Percentiles rank a stretch among this genome's conserved stretches.
Conservation (phyloP, 306 rosid genomes). For the Glycine tomentella region DNA sequence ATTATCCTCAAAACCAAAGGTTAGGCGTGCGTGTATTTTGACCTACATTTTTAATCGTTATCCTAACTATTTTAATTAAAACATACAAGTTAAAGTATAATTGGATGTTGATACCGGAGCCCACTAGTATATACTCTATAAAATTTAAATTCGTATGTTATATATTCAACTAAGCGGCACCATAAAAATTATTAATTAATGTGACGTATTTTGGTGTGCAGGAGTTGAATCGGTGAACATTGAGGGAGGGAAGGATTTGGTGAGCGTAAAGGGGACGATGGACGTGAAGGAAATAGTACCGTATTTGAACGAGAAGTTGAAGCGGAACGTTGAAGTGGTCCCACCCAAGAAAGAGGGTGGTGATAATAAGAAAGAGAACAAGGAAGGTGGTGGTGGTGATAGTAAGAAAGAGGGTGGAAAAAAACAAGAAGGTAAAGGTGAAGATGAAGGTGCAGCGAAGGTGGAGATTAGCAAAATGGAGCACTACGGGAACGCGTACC, state of each 20-base stretch:
- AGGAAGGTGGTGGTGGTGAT: constrained; percentile 42
- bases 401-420: constrained; percentile 27
- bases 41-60: constrained; percentile 9
- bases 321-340: constrained; percentile 69
- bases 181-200: background rate
- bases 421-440: too few relatives aligned
- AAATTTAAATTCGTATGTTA: background rate
- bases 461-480: constrained; percentile 69
- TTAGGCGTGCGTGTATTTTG: constrained; percentile 38
- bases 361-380: constrained; percentile 41
- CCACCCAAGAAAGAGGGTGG: constrained; percentile 61
- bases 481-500: constrained; percentile 58
- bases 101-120: background rate
- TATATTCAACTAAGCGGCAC: background rate
- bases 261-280: constrained; percentile 71
- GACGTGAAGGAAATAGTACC: constrained; percentile 60
- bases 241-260: constrained; percentile 69
- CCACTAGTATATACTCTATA: background rate
- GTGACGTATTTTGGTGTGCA: constrained; percentile 39
- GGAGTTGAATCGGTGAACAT: constrained; percentile 70
- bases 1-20: constrained; percentile 64
- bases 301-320: constrained; percentile 62
- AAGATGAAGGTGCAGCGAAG: constrained; percentile 49
- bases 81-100: too few relatives aligned
- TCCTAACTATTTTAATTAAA: too few relatives aligned